A percentile compares a stretch with the other conserved stretches of the same genome.
phyloP scores from a whole-genome alignment of 768 basidiomycete genomes.

The Xerocomus brunneocitrinus region DNA sequence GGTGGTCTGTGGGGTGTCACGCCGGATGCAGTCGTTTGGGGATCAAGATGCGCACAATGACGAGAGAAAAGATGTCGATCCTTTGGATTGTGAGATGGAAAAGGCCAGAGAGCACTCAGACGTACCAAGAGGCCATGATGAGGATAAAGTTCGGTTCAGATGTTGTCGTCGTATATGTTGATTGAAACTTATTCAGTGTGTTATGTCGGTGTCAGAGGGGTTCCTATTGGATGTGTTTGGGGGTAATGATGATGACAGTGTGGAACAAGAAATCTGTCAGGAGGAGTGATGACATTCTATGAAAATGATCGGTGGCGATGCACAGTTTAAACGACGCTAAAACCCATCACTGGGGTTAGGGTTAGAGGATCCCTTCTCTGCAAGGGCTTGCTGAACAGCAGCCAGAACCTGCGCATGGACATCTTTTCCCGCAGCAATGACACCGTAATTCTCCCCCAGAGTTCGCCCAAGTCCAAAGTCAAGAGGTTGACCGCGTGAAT shows the following conservation, averaged over 20 bases:
- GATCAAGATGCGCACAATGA: constrained; percentile 3
- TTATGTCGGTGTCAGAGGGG: background rate
- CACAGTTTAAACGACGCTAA: background rate
- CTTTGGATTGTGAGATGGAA: background rate
- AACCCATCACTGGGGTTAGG: background rate
- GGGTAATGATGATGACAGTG: background rate
- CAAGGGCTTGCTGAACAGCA: constrained; percentile 62
- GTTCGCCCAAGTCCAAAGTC: constrained; percentile 87
- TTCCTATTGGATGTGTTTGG: background rate
- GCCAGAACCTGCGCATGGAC: constrained; percentile 65
- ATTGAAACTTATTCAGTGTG: background rate
- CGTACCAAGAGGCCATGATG: constrained; percentile 17
- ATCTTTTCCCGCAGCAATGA: constrained; percentile 76
- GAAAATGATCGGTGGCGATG: background rate
- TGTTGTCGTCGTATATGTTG: background rate
- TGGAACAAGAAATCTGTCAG: background rate
- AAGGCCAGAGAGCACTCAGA: too few species aligned
- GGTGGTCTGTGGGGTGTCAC: constrained; percentile 37
- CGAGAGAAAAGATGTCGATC: constrained; percentile 18
- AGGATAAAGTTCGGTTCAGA: background rate
- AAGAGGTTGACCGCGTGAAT: constrained; percentile 72
- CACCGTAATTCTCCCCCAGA: constrained; percentile 80
- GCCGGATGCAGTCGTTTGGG: background rate
- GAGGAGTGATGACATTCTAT: background rate
- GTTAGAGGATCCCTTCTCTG: constrained; percentile 15